Evolutionary conservation across 345 rosid genomes (phyloP), one percentile per base, ranked within the genome.

Genomic region (Nephelium lappaceum): DNA sequence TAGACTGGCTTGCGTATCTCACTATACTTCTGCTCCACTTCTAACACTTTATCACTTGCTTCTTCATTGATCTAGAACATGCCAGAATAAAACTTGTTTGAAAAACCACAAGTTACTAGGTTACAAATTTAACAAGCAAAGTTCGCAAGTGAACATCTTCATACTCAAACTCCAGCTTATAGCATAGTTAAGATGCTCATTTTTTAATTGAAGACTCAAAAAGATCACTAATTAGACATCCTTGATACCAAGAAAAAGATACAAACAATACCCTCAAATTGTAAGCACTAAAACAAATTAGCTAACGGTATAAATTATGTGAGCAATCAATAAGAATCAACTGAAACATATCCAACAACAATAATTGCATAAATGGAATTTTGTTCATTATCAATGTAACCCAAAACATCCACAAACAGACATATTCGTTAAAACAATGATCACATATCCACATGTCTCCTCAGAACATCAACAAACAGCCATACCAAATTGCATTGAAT

Each of bases 11-110:
- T 93, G 79, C 99, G 90, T 3, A 91, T 84, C 84, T 80, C 97
- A 67, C 90, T 95, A 65, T 90, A 95, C 71, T 92, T 95, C 81
- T 92, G 98, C 81, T 95, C 98, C 78, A 95, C 91, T 84, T 92
- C 97, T 87, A 93, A 86, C 51, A 93, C 94, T 77, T 93, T 93
- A 76, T 93, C 97, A 61, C 97, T 93, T 0, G 97, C 99, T 86
- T 95, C 95, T 74, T 93, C 99, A 67, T 95, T 93, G 69, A 93
- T 92, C 99, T 95, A 80, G 12, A 78, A 74, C 21, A 39, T 41
- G 3, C 8, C 55, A 19, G 47, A 72, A 49, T 0, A n/a, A 21
- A 6, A 62, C 2, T 39, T 42, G 8, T 19, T 43, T 1, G 67
- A 75, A 38, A 11, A 45, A 23, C 1, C 8, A 62, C 58, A 11